Evolutionary conservation across 345 rosid species (phyloP).

Genomic region (Eutrema yunnanense): DNA sequence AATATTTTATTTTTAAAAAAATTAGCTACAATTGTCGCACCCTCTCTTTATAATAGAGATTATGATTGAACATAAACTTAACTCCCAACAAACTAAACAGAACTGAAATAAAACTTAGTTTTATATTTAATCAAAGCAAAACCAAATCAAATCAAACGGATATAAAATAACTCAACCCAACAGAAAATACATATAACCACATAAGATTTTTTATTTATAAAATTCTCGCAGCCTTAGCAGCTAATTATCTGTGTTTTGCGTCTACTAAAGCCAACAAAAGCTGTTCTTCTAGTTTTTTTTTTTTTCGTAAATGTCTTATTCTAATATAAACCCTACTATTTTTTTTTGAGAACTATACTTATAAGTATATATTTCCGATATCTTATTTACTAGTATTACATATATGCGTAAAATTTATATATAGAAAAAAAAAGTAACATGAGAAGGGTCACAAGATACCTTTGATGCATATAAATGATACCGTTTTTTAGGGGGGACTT

Average conservation of each 20-base stretch:
- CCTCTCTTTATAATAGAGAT: not conserved
- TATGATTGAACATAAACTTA: not conserved
- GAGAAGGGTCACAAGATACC: constrained; percentile 14
- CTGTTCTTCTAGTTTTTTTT: not conserved
- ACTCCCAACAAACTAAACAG: not conserved
- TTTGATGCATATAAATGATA: constrained; percentile 17
- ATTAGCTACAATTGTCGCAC: not conserved
- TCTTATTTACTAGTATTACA: not conserved
- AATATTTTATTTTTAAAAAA: not conserved
- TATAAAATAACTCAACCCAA: not conserved
- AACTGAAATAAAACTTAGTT: not conserved
- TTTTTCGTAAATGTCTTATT: not conserved
- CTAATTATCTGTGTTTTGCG: too few relatives aligned
- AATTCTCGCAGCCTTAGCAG: too few relatives aligned
- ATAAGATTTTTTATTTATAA: too few relatives aligned
- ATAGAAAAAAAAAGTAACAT: not conserved
- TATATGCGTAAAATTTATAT: not conserved
- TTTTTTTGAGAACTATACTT: too few relatives aligned
- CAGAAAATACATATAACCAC: too few relatives aligned
- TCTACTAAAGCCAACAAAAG: too few relatives aligned
- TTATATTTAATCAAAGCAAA: not conserved
- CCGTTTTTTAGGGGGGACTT: not conserved
- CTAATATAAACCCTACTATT: too few relatives aligned
- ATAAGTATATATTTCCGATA: not conserved
- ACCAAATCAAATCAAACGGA: not conserved